Evolutionary conservation across 2,329 filamentous ascomycete genomes (phyloP).

Genomic region (Tolypocladium inflatum): DNA sequence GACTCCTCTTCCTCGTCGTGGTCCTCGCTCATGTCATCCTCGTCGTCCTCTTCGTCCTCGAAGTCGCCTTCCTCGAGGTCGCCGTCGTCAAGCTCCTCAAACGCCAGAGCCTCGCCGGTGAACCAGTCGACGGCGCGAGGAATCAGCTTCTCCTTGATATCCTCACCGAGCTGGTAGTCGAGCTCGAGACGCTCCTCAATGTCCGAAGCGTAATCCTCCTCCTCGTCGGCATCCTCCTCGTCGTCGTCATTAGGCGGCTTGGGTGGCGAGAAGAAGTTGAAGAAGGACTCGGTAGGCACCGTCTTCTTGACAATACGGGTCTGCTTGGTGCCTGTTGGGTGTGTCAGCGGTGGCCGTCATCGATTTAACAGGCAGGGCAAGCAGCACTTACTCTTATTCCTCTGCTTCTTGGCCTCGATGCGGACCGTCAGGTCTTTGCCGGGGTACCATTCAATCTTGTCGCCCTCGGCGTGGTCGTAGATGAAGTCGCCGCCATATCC

Average conservation of each 20-base stretch:
- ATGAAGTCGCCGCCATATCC: conserved; percentile 99
- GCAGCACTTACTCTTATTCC: conserved; percentile 75
- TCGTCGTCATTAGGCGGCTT: conserved; percentile 68
- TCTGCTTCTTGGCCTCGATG: conserved; percentile 98
- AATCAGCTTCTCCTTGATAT: conserved; percentile 99
- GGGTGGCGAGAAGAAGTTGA: conserved; percentile 97
- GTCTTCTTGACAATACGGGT: conserved; percentile 99
- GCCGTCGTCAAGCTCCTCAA: conserved; percentile 72
- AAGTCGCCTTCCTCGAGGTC: conserved; percentile 55
- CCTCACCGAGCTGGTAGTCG: conserved; percentile 96
- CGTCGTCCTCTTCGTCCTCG: conserved; percentile 86
- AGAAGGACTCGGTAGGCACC: conserved; percentile 96
- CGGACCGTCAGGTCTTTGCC: conserved; percentile 90
- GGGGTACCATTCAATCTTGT: conserved; percentile 95
- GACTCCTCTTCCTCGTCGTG: conserved; percentile 76
- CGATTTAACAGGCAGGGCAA: neutral
- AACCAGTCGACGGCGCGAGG: conserved; percentile 99
- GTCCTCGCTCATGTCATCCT: conserved; percentile 76
- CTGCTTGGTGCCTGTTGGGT: conserved; percentile 83
- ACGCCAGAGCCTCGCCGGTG: conserved; percentile 93
- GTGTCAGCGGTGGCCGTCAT: neutral
- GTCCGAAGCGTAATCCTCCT: conserved; percentile 73
- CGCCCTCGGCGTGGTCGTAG: conserved; percentile 96
- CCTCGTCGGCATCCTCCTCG: conserved; percentile 52
- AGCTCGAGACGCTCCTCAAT: conserved; percentile 97